Base-by-base conservation (phyloP, 768 basidiomycete species). In the Collybiopsis luxurians region DNA sequence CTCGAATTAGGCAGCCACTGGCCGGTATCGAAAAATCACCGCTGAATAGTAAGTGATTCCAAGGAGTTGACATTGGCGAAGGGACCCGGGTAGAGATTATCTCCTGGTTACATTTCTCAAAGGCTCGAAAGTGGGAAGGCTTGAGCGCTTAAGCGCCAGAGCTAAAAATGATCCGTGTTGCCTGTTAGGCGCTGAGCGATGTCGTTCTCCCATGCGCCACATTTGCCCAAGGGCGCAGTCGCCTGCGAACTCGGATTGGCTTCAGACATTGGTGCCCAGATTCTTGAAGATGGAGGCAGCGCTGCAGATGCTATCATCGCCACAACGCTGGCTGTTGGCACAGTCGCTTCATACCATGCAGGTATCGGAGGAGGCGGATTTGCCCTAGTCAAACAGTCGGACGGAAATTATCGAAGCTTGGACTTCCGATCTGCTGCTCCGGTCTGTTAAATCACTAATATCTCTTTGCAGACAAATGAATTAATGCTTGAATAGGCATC, bases 271-370 rank as follows among this genome's bases (percentile, higher is more conserved):
- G 96, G 95, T 3, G 83, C 97, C 2, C 73, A 84, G 4, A 75
- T 87, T 9, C 63, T 96, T 55, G 85, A 84, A 71, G 81, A 84
- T 9, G 95, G 94, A 21, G 96, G 96, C n/a, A 95, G 90, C 64
- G 95, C 96, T 0, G 84, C 96, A 17, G 96, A 98, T 61, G 87
- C 96, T 0, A 89, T 85, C 0, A 84, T 98, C 53, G 82, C 85
- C 23, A 79, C 90, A 0, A 84, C 88, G 0, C 76, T 98, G 21
- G 98, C 96, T 66, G 74, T 75, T 34, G 89, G 90, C 4, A 87
- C 91, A 2, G 83, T 93, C 53, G 94, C 93, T 69, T 72, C 69
- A 43, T 77, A 4, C 47, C 90, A 89, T 11, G 89, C 89, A 13
- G 90, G 89, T 4, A 88, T 94, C 45, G 92, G 91, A 17, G 92